Percentiles rank a stretch among this genome's conserved stretches.
These are phyloP conservation scores for Lipomyces kockii DNA, from an alignment of 805 yeast species.

Conservation along the genomic window DNA sequence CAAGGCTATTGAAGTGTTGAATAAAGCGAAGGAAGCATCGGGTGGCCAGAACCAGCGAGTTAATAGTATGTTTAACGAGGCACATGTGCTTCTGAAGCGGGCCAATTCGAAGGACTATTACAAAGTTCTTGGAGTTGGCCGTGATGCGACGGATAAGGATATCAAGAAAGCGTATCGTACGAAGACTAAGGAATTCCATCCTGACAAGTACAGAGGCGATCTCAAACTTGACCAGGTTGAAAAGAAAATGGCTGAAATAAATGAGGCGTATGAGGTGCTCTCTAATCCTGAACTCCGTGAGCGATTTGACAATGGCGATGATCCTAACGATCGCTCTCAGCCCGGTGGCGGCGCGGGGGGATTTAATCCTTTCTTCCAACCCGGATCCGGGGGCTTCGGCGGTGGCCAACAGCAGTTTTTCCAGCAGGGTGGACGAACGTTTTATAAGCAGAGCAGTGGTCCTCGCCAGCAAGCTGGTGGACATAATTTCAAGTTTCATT, in stretches of 20 bases:
- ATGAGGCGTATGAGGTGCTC: constrained; percentile 88
- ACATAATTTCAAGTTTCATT: constrained; percentile 12
- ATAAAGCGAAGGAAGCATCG: constrained; percentile 30
- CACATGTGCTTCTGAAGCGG: constrained; percentile 43
- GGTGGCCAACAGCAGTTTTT: constrained; percentile 22
- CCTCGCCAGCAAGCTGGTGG: constrained; percentile 11
- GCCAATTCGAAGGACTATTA: constrained; percentile 71
- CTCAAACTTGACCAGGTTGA: constrained; percentile 71
- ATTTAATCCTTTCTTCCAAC: constrained; percentile 19
- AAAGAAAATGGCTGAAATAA: constrained; percentile 85
- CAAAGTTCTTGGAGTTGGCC: constrained; percentile 69
- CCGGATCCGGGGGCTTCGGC: constrained; percentile 15
- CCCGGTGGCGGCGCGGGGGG: constrained; percentile 23
- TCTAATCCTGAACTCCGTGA: constrained; percentile 66
- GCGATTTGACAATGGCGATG: constrained; percentile 69
- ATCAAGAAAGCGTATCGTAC: constrained; percentile 82
- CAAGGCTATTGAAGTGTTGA: constrained; percentile 41
- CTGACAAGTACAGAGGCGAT: constrained; percentile 84
- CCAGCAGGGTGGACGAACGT: constrained; percentile 25
- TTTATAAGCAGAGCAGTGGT: constrained; percentile 11
- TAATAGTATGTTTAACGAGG: constrained; percentile 39
- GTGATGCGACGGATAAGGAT: constrained; percentile 69
- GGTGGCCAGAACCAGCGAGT: constrained; percentile 37
- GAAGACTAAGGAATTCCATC: constrained; percentile 81
- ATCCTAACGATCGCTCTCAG: constrained; percentile 48